Conservation (phyloP, 768 basidiomycete genomes). For the Leccinum obscurum region DNA sequence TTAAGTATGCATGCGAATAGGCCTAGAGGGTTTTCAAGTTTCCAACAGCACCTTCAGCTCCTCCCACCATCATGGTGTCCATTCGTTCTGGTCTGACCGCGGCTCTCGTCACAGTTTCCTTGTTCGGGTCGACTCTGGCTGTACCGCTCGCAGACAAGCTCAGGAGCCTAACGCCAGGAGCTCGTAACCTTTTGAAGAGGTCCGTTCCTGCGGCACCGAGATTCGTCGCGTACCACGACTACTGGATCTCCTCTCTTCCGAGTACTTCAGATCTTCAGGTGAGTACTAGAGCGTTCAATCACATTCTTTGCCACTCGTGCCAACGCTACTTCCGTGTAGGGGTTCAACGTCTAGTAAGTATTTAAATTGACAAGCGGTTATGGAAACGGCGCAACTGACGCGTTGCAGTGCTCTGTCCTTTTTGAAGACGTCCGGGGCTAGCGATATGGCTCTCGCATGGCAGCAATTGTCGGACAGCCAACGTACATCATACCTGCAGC, state of each 20-base stretch:
- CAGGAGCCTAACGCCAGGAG: constrained; percentile 15
- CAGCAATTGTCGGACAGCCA: constrained; percentile 34
- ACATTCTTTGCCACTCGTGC: not conserved
- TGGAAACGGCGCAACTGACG: not conserved
- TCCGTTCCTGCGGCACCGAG: constrained; percentile 45
- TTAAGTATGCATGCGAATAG: too few species aligned
- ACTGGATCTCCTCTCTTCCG: constrained; percentile 45
- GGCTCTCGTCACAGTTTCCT: constrained; percentile 3
- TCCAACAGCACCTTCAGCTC: too few species aligned
- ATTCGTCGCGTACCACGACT: constrained; percentile 42
- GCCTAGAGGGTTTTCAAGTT: too few species aligned
- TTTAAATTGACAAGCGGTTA: not conserved
- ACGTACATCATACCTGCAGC: constrained; percentile 42
- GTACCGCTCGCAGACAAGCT: constrained; percentile 20
- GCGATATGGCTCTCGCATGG: constrained; percentile 48
- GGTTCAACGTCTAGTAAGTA: constrained; percentile 36
- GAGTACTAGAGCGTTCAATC: not conserved
- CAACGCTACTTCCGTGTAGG: constrained; percentile 12
- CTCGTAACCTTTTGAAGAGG: constrained; percentile 19
- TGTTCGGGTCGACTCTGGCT: constrained; percentile 9
- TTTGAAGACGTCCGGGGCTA: constrained; percentile 39
- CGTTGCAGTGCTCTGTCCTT: constrained; percentile 41
- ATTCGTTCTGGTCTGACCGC: not conserved
- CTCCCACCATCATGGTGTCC: constrained; percentile 10
- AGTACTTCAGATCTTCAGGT: constrained; percentile 43